These are phyloP conservation scores for Leccinum subtestaceum DNA, from an alignment of 768 basidiomycete genomes.

Conservation along the genomic window DNA sequence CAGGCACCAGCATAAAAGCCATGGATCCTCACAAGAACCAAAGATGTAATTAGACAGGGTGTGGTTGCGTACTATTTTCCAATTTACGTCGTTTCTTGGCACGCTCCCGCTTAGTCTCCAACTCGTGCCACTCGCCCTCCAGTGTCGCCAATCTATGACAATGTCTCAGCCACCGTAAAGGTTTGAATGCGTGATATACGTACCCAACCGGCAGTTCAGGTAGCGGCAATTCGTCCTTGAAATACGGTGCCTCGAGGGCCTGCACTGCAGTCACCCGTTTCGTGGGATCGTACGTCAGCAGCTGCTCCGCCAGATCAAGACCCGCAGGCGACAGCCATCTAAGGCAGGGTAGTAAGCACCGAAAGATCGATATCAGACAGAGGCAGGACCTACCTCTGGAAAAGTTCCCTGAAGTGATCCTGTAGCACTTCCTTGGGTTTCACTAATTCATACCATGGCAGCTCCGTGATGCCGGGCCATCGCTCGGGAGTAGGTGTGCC, in stretches of 20 bases:
- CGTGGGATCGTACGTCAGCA: conserved; percentile 79
- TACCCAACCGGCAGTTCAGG: conserved; percentile 78
- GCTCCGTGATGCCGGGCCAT: conserved; percentile 78
- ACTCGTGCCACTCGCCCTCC: conserved; percentile 97
- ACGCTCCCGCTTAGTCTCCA: conserved; percentile 91
- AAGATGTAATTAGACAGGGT: conserved; percentile 30
- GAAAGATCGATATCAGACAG: neutral
- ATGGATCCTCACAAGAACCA: conserved; percentile 14
- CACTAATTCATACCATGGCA: conserved; percentile 99
- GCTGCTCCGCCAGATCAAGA: conserved; percentile 79
- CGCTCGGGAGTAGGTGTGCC: conserved; percentile 82
- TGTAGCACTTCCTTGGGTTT: conserved; percentile 76
- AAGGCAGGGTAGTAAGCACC: neutral
- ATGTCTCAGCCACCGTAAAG: conserved; percentile 4
- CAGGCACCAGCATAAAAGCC: conserved; percentile 27
- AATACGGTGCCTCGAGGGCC: conserved; percentile 83
- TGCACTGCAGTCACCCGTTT: conserved; percentile 73
- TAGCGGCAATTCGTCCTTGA: conserved; percentile 72
- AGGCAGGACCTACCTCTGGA: conserved; percentile 63
- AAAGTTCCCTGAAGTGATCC: conserved; percentile 80
- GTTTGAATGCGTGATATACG: conserved; percentile 29
- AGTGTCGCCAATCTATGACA: conserved; percentile 63
- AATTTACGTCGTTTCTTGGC: conserved; percentile 74
- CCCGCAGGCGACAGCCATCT: conserved; percentile 88
- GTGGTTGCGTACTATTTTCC: conserved; percentile 44